Evolutionary conservation across 352 stramenopile genomes (phyloP).

Genomic region (Phytophthora europaea): DNA sequence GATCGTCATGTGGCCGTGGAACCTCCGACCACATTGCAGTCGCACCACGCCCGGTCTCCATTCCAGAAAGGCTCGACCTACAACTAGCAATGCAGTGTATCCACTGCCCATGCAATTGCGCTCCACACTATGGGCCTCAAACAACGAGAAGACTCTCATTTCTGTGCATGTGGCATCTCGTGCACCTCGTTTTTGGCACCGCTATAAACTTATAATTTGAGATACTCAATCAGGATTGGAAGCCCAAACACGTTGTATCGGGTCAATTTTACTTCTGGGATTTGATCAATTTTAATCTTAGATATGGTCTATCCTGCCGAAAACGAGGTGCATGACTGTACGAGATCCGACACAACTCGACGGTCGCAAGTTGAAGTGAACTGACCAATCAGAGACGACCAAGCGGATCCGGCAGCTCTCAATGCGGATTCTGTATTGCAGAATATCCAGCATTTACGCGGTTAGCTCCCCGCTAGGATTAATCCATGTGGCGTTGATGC

Average conservation of each 20-base stretch:
- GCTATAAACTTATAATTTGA: no score
- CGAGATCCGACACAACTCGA: neutral
- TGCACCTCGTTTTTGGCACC: no score
- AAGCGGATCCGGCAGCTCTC: slow-evolving; percentile 12
- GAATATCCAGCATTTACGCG: slow-evolving; percentile 21
- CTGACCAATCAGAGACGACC: slow-evolving; percentile 18
- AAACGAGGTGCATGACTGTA: neutral
- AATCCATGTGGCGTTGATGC: slow-evolving; percentile 4
- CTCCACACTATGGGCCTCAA: neutral
- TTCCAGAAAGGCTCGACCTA: neutral
- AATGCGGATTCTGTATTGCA: neutral
- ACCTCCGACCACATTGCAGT: slow-evolving; percentile 19
- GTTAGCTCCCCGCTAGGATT: neutral
- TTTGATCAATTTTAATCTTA: no score
- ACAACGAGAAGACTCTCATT: neutral
- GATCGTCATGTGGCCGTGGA: neutral
- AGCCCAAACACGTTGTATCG: no score
- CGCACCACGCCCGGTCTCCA: neutral
- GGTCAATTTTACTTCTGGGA: no score
- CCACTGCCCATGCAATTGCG: neutral
- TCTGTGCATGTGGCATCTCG: neutral
- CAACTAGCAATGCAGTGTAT: neutral
- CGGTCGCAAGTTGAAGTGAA: slow-evolving; percentile 39
- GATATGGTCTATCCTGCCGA: no score
- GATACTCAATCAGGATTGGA: no score